Base-by-base conservation (phyloP, 441 rosid species). In the Eutrema salsugineum region DNA sequence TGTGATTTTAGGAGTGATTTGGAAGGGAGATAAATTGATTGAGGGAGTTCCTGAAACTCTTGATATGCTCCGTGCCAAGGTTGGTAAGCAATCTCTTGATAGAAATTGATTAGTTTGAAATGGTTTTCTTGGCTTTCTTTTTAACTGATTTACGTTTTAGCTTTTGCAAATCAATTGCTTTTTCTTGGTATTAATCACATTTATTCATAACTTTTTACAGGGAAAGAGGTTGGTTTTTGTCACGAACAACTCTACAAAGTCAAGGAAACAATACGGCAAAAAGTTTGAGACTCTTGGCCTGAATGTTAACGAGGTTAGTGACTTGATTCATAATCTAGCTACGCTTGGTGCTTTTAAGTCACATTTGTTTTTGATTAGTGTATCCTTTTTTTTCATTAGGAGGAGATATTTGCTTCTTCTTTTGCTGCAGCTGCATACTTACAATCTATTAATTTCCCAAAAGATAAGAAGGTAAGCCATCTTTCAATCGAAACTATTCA, bases 371-470 rank as follows among this genome's bases (percentile, higher is more conserved):
- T 39, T 68, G 24, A 71, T 36, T 12, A 5, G n/a, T 11, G 20
- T 44, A 17, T 49, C 12, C 2, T 63, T 22, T 66, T 68, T 50
- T 79, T 75, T 56, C 3, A 0, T 2, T 24, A 89, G 94, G 94
- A 87, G 74, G 94, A 89, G 81, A 89, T 87, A 69, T 89, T 89
- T 77, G 94, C 94, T 3, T 89, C 94, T 0, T 89, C 91, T 49
- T 89, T 89, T 79, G 94, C 91, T 58, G 87, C 91, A 43, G 91
- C 94, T 66, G 94, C 94, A 12, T 89, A 89, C 69, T 81, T 89
- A 57, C 80, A 85, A 80, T 89, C 94, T 50, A 87, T 89, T 66
- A 9, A 89, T 74, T 89, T 89, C 74, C 94, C 94, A 8, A 85
- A 79, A 79, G 91, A 89, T 72, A 89, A 89, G 75, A 89, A 89